phyloP scores from a whole-genome alignment of 257 asterid species.

The Solanum medicagineum region DNA sequence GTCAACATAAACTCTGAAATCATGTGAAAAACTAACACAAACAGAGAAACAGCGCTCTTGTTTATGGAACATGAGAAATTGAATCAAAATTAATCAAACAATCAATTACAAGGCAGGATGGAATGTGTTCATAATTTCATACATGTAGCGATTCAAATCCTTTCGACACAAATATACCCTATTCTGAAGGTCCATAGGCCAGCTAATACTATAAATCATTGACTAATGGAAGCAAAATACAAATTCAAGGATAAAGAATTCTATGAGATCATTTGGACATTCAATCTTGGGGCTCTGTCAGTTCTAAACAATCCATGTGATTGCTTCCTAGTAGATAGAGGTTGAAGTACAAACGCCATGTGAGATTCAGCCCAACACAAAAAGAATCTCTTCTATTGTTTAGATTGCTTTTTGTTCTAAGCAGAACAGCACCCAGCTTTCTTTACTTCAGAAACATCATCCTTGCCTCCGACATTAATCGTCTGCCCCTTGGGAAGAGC shows the following conservation, averaged over 20 bases:
- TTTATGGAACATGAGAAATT: not conserved
- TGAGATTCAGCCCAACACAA: not conserved
- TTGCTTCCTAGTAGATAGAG: not conserved
- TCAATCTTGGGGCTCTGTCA: not conserved
- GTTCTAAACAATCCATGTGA: not conserved
- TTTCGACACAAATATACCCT: not conserved
- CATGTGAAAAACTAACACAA: not conserved
- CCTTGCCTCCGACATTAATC: not conserved
- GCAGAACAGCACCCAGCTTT: constrained; percentile 8
- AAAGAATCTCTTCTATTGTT: not conserved
- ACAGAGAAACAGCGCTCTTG: not conserved
- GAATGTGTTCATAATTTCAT: not conserved
- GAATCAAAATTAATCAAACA: not conserved
- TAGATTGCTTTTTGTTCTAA: not conserved
- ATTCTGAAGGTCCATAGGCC: not conserved
- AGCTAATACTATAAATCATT: not conserved
- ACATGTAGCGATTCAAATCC: not conserved
- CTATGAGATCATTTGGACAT: not conserved
- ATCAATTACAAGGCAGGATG: not conserved
- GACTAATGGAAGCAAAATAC: not conserved
- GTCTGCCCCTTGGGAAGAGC: constrained; percentile 3
- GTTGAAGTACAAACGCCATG: not conserved
- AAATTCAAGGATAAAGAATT: not conserved
- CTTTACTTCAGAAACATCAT: constrained; percentile 1
- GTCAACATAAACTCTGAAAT: not conserved